Evolutionary conservation across 495 filamentous ascomycete species (phyloP).

Genomic region (Xylaria palmicola): DNA sequence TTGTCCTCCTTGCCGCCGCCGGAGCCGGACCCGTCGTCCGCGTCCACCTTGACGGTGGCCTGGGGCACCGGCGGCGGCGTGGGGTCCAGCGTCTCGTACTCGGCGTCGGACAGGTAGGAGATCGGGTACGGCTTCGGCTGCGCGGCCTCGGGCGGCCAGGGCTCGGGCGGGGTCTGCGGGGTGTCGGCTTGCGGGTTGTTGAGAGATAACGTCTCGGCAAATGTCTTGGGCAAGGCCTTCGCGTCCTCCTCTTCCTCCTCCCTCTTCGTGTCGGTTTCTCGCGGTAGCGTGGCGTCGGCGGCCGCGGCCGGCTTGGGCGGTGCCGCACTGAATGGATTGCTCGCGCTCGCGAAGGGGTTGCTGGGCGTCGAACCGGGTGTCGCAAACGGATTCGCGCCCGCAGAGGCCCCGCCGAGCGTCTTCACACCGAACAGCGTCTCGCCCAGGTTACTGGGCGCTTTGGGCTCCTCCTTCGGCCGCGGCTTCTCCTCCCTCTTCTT

Average conservation of each 20-base stretch:
- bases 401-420: conserved; percentile 20
- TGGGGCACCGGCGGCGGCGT: conserved; percentile 41
- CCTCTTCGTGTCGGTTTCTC: conserved; percentile 11
- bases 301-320: conserved; percentile 23
- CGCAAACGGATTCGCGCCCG: conserved; percentile 48
- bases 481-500: conserved; percentile 38
- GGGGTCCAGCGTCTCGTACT: conserved; percentile 80
- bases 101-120: conserved; percentile 80
- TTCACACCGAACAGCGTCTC: conserved; percentile 56
- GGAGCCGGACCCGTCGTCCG: conserved; percentile 44
- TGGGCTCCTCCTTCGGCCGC: conserved; percentile 34
- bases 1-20: conserved; percentile 65
- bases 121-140: conserved; percentile 71
- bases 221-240: conserved; percentile 62
- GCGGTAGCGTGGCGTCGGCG: background rate
- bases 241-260: conserved; percentile 22
- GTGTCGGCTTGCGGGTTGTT: conserved; percentile 37
- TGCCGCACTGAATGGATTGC: conserved; percentile 27
- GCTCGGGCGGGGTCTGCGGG: conserved; percentile 51
- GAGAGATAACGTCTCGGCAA: conserved; percentile 59
- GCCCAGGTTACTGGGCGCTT: conserved; percentile 49
- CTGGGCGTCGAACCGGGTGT: conserved; percentile 18
- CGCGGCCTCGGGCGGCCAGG: conserved; percentile 69
- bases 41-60: conserved; percentile 56
- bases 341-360: conserved; percentile 29